These are phyloP conservation scores for Pseudogymnoascus sp. DNA, from an alignment of 2,329 filamentous ascomycete genomes.

Conservation along the genomic window DNA sequence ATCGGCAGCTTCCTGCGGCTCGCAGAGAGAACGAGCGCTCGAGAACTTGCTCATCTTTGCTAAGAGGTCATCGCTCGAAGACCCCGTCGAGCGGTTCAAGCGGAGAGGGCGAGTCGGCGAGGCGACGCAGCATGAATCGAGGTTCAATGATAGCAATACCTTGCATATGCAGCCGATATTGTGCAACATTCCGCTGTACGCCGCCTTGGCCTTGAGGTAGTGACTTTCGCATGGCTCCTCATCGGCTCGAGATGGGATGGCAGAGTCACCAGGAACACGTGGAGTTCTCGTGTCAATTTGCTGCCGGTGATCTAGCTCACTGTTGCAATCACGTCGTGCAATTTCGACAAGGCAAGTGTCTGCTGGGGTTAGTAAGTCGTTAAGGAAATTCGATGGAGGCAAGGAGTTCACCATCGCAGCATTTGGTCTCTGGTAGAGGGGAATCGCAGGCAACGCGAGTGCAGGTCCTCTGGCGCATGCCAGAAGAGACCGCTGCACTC, in stretches of 20 bases:
- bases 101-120: not conserved
- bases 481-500: not conserved
- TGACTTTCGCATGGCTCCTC: slow-evolving; percentile 7
- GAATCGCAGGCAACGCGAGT: not conserved
- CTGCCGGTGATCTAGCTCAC: not conserved
- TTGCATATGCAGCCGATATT: slow-evolving; percentile 11
- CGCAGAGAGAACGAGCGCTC: not conserved
- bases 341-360: not conserved
- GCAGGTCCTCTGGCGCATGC: not conserved
- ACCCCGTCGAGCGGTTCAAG: not conserved
- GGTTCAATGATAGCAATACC: slow-evolving; percentile 8
- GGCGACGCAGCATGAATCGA: slow-evolving; percentile 8
- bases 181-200: slow-evolving; percentile 5
- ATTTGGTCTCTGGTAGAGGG: not conserved
- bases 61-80: not conserved
- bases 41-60: not conserved
- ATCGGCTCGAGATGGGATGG: not conserved
- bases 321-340: not conserved
- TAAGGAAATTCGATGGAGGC: not conserved
- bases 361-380: not conserved
- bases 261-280: not conserved
- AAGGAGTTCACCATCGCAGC: not conserved
- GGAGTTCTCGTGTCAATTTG: not conserved
- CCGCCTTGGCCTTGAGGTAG: not conserved
- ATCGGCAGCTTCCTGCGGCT: not conserved